Evolutionary conservation across 75 land plant species (phyloP).

Genomic region (Pinus albicaulis): DNA sequence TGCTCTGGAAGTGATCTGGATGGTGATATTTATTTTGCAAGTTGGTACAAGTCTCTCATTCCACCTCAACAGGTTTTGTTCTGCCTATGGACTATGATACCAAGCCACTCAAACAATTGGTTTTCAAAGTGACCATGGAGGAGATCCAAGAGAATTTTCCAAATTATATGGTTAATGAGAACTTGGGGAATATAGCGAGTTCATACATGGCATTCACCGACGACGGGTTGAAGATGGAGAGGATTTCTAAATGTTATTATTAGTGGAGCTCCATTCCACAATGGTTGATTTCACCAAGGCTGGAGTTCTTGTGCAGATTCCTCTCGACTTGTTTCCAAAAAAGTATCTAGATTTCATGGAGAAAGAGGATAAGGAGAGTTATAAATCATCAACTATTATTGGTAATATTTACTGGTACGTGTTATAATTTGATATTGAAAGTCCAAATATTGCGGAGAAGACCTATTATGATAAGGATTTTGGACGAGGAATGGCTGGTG

Average conservation of each 20-base stretch:
- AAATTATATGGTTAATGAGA: constrained; percentile 82
- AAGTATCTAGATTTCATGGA: constrained; percentile 97
- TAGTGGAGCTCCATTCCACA: constrained; percentile 69
- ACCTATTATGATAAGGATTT: constrained; percentile 59
- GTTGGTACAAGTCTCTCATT: too few relatives aligned
- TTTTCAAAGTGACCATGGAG: too few relatives aligned
- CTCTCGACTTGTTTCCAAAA: constrained; percentile 45
- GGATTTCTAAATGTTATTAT: constrained; percentile 54
- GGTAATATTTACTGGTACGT: constrained; percentile 89
- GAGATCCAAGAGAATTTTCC: constrained; percentile 78
- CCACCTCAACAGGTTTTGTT: too few relatives aligned
- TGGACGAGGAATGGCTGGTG: too few relatives aligned
- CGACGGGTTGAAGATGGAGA: constrained; percentile 46
- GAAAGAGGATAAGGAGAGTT: constrained; percentile 60
- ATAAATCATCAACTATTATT: constrained; percentile 58
- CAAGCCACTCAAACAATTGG: too few relatives aligned
- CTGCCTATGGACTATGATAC: too few relatives aligned
- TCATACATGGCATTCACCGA: constrained; percentile 88
- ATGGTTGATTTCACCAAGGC: constrained; percentile 97
- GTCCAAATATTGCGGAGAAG: too few relatives aligned
- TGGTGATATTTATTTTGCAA: constrained; percentile 85
- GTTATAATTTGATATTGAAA: constrained; percentile 33
- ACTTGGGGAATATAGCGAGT: constrained; percentile 76
- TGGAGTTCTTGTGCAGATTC: constrained; percentile 84
- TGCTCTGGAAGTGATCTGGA: constrained; percentile 92